Percentiles rank a stretch among this genome's conserved stretches.
Evolutionary conservation across 768 basidiomycete species (phyloP).

Genomic region (Boletus coccyginus): DNA sequence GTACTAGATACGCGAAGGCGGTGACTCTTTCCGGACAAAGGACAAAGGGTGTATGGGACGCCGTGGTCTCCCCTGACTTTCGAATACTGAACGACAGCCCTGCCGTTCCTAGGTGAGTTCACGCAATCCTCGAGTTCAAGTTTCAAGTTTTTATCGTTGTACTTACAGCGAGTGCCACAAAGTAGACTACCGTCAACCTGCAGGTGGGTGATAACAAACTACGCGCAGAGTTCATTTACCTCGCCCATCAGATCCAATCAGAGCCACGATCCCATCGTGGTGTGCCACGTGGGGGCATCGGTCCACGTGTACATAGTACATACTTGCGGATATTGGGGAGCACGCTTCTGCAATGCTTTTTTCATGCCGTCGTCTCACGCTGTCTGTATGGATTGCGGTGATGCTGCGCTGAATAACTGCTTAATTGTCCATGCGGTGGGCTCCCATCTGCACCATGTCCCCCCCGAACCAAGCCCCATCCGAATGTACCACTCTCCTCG

Average conservation of each 20-base stretch:
- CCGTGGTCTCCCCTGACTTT: not conserved
- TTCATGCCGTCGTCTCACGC: not conserved
- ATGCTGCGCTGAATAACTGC: not conserved
- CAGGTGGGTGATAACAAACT: not conserved
- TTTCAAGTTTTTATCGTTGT: no score
- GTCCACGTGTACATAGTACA: not conserved
- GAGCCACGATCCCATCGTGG: not conserved
- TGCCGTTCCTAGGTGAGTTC: not conserved
- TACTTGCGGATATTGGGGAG: no score
- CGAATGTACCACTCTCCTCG: slow-evolving; percentile 12
- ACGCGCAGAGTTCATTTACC: not conserved
- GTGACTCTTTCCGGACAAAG: not conserved
- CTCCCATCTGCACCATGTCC: slow-evolving; percentile 11
- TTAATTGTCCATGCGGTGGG: not conserved
- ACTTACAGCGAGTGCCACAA: not conserved
- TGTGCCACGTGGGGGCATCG: not conserved
- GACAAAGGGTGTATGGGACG: not conserved
- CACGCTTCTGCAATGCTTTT: slow-evolving; percentile 3
- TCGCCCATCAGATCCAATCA: not conserved
- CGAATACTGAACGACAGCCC: not conserved
- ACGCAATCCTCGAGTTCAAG: not conserved
- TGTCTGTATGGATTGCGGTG: not conserved
- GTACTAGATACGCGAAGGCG: no score
- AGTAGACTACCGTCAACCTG: not conserved
- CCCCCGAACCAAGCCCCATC: not conserved